Base-by-base conservation (phyloP, 225 moss, liverwort and hornwort genomes). In the Bryum argenteum region DNA sequence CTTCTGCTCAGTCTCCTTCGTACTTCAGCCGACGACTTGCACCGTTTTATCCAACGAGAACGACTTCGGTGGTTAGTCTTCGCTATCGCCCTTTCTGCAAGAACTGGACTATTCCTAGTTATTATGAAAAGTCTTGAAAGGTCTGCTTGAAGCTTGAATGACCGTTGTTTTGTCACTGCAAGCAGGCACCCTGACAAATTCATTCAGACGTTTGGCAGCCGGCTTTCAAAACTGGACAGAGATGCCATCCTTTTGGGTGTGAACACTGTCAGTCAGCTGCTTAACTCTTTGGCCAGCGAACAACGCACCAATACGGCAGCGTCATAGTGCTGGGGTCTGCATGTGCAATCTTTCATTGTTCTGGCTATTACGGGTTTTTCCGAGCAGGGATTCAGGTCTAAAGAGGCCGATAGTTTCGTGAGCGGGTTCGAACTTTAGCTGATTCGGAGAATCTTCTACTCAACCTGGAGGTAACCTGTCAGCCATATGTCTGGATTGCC, bases 131-230 rank as follows among this genome's bases (percentile, higher is more conserved):
- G 38, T 18, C 33, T 58, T 51, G 13, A n/a, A n/a, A n/a, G n/a
- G 8, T 52, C 16, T 57, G 16, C 39, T 20, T 66, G 17, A 64
- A 41, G 20, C 42, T 19, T 39, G 53, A 66, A 33, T 67, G 47
- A 52, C 51, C 28, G 45, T 41, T 42, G 22, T 55, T 80, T 43
- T 64, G 24, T 58, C 58, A 41, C 59, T 70, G 40, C 20, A 72
- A 84, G 78, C 96, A 96, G 96, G 96, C 96, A 96, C 75, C 93
- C 96, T 37, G 96, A 96, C 78, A 96, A 96, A 59, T 93, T 96
- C 78, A 48, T 86, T 58, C 96, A 93, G 76, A 52, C 84, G 37
- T 96, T 93, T 71, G 86, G 88, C 65, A 80, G 75, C 53, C 81
- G 71, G 20, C 81, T 96, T 53, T 80, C 79, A 18, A 40, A 64